Evolutionary conservation across 2,329 filamentous ascomycete genomes (phyloP), one percentile per base, ranked within the genome.

Genomic region (Penicillium sp.): DNA sequence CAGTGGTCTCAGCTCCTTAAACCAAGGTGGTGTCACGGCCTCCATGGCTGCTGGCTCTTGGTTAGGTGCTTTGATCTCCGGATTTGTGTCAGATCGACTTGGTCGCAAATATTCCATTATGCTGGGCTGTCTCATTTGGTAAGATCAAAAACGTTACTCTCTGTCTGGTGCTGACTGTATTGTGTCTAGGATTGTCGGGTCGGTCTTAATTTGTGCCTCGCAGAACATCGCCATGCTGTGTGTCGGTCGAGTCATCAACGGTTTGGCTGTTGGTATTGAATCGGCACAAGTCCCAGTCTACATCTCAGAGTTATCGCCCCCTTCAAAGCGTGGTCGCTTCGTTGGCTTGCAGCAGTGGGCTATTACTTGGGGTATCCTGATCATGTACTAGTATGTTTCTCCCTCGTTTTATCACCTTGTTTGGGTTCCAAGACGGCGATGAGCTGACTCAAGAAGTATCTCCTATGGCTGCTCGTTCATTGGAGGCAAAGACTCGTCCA

Each of bases 301-400:
- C 71, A 84, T 88, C 62, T 82, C 85, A 49, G 88, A 90, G 71
- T 78, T 90, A 10, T 86, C 81, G n/a, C 79, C 79, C 16, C 80
- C 80, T 1, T 75, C 74, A 39, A 82, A 79, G 61, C 77, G 82
- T 60, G 82, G 82, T 10, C 81, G 86, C 21, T 80, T 91, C 42
- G 87, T 91, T 21, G 86, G 87, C 44, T 82, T 84, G 45, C 88
- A 91, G 71, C 89, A 91, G 70, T 88, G 87, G 78, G 86, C 87
- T 19, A 90, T 91, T 59, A 89, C 88, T 60, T 89, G 81, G 81
- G 86, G 84, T 61, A 87, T 88, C 61, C 67, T 88, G 57, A 85
- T 88, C 73, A 87, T 88, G 82, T 89, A 87, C 77, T 87, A 71
- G 86, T 65, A 69, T 67, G 26, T 37, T 10, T 24, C n/a, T 6